These are phyloP conservation scores for Nicotiana sylvestris DNA, from an alignment of 257 asterid genomes.

Conservation along the genomic window DNA sequence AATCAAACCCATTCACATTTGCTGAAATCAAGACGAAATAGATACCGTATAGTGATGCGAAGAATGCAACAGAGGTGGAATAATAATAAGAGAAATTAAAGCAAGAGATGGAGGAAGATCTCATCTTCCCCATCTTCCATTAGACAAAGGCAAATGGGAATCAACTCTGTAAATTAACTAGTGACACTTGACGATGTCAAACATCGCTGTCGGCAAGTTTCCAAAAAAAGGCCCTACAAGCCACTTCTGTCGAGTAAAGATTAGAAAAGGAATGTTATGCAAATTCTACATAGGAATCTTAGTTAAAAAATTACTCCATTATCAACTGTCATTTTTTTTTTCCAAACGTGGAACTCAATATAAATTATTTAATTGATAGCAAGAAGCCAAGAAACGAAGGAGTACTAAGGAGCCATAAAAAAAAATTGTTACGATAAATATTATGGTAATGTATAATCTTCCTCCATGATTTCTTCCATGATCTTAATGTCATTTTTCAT, in stretches of 20 bases:
- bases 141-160: not conserved
- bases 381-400: too few species aligned
- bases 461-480: too few species aligned
- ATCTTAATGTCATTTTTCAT: too few species aligned
- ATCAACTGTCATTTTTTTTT: not conserved
- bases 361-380: not conserved
- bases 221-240: not conserved
- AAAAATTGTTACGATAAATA: too few species aligned
- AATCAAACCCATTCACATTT: constrained; percentile 24
- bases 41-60: not conserved
- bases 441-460: too few species aligned
- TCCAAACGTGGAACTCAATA: not conserved
- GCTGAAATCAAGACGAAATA: not conserved
- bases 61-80: not conserved
- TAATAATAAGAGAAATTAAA: not conserved
- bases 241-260: not conserved
- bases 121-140: constrained; percentile 12
- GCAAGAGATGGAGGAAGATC: constrained; percentile 4
- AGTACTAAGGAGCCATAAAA: too few species aligned
- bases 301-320: too few species aligned
- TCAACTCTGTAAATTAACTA: not conserved
- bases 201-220: constrained; percentile 4
- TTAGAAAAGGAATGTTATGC: not conserved
- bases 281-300: not conserved
- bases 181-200: not conserved